These are phyloP conservation scores for Podosphaera xanthii DNA, from an alignment of 2,329 filamentous ascomycete genomes.

Conservation along the genomic window DNA sequence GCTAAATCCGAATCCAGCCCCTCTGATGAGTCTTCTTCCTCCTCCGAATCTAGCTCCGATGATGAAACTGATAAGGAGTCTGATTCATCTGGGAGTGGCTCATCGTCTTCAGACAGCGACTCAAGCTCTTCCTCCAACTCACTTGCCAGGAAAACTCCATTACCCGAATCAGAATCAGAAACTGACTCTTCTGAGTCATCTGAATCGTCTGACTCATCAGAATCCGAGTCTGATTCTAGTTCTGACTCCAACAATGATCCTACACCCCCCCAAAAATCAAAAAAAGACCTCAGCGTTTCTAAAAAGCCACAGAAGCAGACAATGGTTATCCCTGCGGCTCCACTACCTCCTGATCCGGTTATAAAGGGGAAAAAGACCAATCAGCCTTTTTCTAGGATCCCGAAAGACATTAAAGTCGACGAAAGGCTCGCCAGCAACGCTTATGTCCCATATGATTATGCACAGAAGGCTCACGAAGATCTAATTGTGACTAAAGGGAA, in stretches of 20 bases:
- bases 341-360: slow-evolving; percentile 16
- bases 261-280: slow-evolving; percentile 19
- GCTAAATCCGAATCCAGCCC: slow-evolving; percentile 11
- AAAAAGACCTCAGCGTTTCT: slow-evolving; percentile 19
- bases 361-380: slow-evolving; percentile 21
- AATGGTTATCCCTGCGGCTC: slow-evolving; percentile 13
- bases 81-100: slow-evolving; percentile 26
- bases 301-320: slow-evolving; percentile 1
- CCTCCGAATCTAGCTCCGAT: slow-evolving; percentile 11
- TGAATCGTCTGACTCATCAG: slow-evolving; percentile 17
- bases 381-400: slow-evolving; percentile 57
- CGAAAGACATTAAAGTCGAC: slow-evolving; percentile 44
- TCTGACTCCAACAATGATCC: too few species aligned
- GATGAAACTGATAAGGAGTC: slow-evolving; percentile 20
- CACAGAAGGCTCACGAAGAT: slow-evolving; percentile 68
- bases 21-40: slow-evolving; percentile 8
- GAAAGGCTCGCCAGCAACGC: slow-evolving; percentile 52
- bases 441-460: slow-evolving; percentile 70
- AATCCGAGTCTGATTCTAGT: slow-evolving; percentile 15
- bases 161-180: slow-evolving; percentile 11
- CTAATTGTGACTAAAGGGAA: slow-evolving; percentile 82
- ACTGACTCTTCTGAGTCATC: slow-evolving; percentile 10
- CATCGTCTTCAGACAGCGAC: slow-evolving; percentile 9
- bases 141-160: slow-evolving; percentile 11
- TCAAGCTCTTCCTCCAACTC: slow-evolving; percentile 17